phyloP scores from a whole-genome alignment of 2,329 filamentous ascomycete species.

The Colletotrichum limetticola region DNA sequence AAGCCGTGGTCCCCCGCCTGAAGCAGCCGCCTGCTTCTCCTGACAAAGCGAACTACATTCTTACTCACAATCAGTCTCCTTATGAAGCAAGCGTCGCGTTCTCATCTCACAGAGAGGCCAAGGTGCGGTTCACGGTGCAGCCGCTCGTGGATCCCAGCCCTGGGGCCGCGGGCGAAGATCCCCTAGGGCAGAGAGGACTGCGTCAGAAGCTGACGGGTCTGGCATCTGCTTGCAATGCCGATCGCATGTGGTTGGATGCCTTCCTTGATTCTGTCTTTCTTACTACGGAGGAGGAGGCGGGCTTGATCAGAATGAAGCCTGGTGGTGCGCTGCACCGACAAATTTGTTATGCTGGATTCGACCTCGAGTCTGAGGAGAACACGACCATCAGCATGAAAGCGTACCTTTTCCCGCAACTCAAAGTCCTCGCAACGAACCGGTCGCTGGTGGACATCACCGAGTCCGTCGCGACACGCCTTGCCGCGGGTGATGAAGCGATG shows the following conservation, averaged over 20 bases:
- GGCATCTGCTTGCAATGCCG: conserved; percentile 3
- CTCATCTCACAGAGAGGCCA: not conserved
- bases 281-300: not conserved
- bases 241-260: conserved; percentile 5
- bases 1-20: conserved; percentile 4
- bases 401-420: conserved; percentile 25
- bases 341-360: conserved; percentile 10
- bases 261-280: conserved; percentile 18
- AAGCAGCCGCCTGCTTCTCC: conserved; percentile 6
- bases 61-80: conserved; percentile 12
- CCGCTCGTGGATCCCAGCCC: not conserved
- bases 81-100: conserved; percentile 26
- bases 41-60: conserved; percentile 11
- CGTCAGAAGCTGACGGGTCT: conserved; percentile 15
- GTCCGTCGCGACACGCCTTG: not conserved
- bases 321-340: not conserved
- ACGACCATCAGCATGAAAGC: conserved; percentile 17
- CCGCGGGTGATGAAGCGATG: not conserved
- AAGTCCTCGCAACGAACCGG: conserved; percentile 13
- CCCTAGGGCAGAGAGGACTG: conserved; percentile 9
- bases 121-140: conserved; percentile 22
- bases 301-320: not conserved
- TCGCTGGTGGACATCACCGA: not conserved
- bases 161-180: not conserved
- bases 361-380: conserved; percentile 10